Base-by-base conservation (phyloP, 1,284 basidiomycete species). In the Entoloma clypeatum region DNA sequence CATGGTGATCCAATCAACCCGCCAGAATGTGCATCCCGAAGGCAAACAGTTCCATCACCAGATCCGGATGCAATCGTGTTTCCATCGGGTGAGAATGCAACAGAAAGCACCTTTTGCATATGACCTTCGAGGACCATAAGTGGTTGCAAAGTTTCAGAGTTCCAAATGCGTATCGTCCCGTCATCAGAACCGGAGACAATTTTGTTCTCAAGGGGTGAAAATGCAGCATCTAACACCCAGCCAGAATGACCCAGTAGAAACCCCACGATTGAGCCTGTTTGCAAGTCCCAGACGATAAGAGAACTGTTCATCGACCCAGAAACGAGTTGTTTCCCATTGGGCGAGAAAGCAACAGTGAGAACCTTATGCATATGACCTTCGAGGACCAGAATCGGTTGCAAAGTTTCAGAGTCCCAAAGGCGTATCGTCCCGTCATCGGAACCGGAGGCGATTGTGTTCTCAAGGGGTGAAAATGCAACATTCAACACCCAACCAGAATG, bases 41-140 rank as follows among this genome's bases (percentile, higher is more conserved):
- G 22, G 6, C 35, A n/a, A 9, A 49, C 32, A 7, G 35, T 40
- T 6, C 32, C 13, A 24, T 43, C 36, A 3, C 14, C 18, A 13
- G 41, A 38, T 22, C 29, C 35, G 10, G 34, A 41, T 2, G 36
- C 29, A 34, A 36, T 25, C 13, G 22, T n/a, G 8, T 17, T 32
- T n/a, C 39, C 39, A 27, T 47, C 29, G 16, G 38, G 44, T 4
- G 36, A 39, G 38, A 50, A 47, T 1, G 45, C 38, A n/a, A 50
- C 36, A 6, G 45, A 36, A 9, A 17, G 17, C 13, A 41, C 32
- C 2, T 14, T 16, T 8, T 16, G 22, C 2, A 13, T 30, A 14
- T 25, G 36, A 14, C 36, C 22, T 13, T 21, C 23, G 11, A 45
- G 32, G 13, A 39, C 23, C 25, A 35, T 21, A 11, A 11, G 11